These are phyloP conservation scores for Thermochaetoides thermophila DNA, from an alignment of 495 filamentous ascomycete genomes.

Conservation along the genomic window DNA sequence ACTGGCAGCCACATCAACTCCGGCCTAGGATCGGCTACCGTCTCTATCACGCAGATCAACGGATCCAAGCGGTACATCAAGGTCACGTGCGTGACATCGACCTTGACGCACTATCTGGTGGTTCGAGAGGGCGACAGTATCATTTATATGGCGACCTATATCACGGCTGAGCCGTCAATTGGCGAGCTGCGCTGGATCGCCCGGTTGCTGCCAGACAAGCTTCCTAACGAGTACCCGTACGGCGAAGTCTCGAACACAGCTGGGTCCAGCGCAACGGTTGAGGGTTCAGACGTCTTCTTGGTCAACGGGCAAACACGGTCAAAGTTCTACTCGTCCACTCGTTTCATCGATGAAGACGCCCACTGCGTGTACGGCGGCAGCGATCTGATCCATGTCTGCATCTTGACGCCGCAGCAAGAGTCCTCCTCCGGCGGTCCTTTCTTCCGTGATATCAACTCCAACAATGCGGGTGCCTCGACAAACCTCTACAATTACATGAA, in stretches of 20 bases:
- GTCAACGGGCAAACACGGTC: slow-evolving; percentile 47
- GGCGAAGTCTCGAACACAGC: slow-evolving; percentile 35
- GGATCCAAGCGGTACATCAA: slow-evolving; percentile 36
- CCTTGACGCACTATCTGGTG: slow-evolving; percentile 49
- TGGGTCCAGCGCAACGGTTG: slow-evolving; percentile 34
- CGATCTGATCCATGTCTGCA: slow-evolving; percentile 35
- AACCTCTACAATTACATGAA: slow-evolving; percentile 60
- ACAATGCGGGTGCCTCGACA: slow-evolving; percentile 42
- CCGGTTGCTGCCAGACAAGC: slow-evolving; percentile 38
- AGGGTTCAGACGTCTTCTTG: slow-evolving; percentile 49
- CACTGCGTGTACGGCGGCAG: slow-evolving; percentile 40
- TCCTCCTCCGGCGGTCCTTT: slow-evolving; percentile 43
- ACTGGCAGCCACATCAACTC: slow-evolving; percentile 44
- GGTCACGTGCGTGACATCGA: slow-evolving; percentile 44
- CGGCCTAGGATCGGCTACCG: slow-evolving; percentile 44
- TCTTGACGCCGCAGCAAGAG: slow-evolving; percentile 37
- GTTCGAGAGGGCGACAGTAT: slow-evolving; percentile 42
- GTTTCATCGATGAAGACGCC: slow-evolving; percentile 51
- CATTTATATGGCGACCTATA: slow-evolving; percentile 51
- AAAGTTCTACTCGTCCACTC: slow-evolving; percentile 53
- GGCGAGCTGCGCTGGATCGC: slow-evolving; percentile 53
- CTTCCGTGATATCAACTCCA: slow-evolving; percentile 50
- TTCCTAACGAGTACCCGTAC: slow-evolving; percentile 41
- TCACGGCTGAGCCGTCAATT: slow-evolving; percentile 40
- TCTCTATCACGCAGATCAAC: slow-evolving; percentile 33